Evolutionary conservation across 176 grass and related monocot species (phyloP), one percentile per base, ranked within the genome.

Genomic region (Saccharum officinarum): DNA sequence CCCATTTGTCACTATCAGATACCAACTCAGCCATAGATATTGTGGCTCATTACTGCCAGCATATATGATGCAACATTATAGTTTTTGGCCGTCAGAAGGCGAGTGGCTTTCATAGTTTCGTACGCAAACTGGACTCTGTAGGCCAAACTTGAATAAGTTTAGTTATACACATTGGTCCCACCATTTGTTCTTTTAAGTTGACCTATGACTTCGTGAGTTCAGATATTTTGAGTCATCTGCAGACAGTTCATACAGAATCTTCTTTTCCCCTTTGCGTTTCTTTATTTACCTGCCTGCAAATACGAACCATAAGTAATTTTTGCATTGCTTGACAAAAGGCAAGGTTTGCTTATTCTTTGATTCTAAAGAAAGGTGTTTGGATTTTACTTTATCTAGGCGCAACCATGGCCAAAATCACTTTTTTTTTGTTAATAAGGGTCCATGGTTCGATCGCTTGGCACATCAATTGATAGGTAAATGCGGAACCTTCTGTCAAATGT

Each of bases 101-200:
- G 8, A 57, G 17, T n/a, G 30, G 18, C 30, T 77, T 39, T 77
- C 17, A 2, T 77, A 60, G 33, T 60, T 39, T 77, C 10, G 11
- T 60, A 77, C 6, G 33, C 50, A 59, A 59, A 57, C 50, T 39
- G 50, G 5, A 23, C 49, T 59, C 50, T 33, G 3, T 59, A 49
- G 78, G 62, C 31, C 23, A 33, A 67, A 18, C 77, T 66, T 18
- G 61, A 33, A 46, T 39, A 3, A 26, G 36, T 47, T 76, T 57
- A 55, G 10, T 46, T 18, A 15, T 18, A 15, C 61, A 80, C 26
- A 16, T 22, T 36, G 18, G 61, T 36, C 78, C 63, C 26, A 7
- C 62, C 62, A 80, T 67, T 80, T 77, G 18, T 67, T 80, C 17
- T 49, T 49, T 67, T 67, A 49, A 67, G 78, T 67, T 80, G 78